Percentiles rank a stretch among this genome's conserved stretches.
Conservation (phyloP, 257 asterid species). For the Fraxinus americana region DNA sequence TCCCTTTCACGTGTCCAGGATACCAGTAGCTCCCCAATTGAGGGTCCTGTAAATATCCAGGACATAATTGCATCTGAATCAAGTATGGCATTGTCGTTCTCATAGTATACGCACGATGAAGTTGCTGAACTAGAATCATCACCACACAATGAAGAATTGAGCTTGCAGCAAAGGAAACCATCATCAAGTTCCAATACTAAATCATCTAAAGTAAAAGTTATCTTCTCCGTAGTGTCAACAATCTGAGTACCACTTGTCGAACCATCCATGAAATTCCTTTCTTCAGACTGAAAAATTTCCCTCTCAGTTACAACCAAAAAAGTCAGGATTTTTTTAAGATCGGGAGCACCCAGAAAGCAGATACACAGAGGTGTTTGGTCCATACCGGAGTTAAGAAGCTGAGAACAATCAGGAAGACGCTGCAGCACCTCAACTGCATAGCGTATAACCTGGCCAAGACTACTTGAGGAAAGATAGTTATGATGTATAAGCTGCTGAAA, state of each 20-base stretch:
- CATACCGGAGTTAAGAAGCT: slow-evolving; percentile 57
- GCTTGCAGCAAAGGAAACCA: slow-evolving; percentile 56
- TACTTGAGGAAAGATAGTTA: slow-evolving; percentile 78
- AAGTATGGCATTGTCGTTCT: slow-evolving; percentile 41
- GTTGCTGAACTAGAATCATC: slow-evolving; percentile 33
- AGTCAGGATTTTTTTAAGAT: slow-evolving; percentile 70
- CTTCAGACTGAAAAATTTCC: slow-evolving; percentile 72
- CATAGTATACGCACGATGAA: slow-evolving; percentile 42
- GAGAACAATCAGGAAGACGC: slow-evolving; percentile 63
- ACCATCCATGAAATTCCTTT: slow-evolving; percentile 47
- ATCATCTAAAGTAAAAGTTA: slow-evolving; percentile 63
- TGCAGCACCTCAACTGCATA: slow-evolving; percentile 86
- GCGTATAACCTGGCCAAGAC: slow-evolving; percentile 76
- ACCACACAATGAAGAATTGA: slow-evolving; percentile 33
- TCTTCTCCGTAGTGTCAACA: slow-evolving; percentile 62
- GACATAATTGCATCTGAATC: slow-evolving; percentile 81
- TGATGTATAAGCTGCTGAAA: slow-evolving; percentile 61
- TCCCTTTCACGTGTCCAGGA: slow-evolving; percentile 66
- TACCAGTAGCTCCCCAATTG: slow-evolving; percentile 67
- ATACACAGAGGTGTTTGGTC: slow-evolving; percentile 78
- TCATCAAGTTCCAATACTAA: slow-evolving; percentile 68
- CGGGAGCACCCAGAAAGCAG: slow-evolving; percentile 77
- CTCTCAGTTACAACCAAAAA: slow-evolving; percentile 43
- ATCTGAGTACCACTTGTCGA: slow-evolving; percentile 37
- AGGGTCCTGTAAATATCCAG: slow-evolving; percentile 78